A percentile compares a stretch with the other conserved stretches of the same genome.
These are phyloP conservation scores for Penstemon davidsonii DNA, from an alignment of 257 asterid genomes.

Conservation along the genomic window DNA sequence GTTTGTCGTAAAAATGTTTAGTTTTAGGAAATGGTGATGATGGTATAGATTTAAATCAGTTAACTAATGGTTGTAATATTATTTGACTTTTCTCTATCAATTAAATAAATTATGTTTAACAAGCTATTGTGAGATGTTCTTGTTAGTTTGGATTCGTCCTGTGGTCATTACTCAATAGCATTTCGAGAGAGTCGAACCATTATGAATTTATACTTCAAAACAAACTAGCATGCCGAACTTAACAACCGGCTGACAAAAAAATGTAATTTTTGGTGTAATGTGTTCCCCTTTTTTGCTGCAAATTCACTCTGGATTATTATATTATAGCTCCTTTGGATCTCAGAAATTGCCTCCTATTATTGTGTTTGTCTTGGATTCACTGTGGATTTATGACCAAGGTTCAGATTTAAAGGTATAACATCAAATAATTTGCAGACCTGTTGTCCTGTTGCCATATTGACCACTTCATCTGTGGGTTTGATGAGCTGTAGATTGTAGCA, in stretches of 20 bases:
- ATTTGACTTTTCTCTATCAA: not conserved
- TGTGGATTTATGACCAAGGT: constrained; percentile 18
- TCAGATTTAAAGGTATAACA: constrained; percentile 22
- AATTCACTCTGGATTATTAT: constrained; percentile 13
- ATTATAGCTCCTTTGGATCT: not conserved
- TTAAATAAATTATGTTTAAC: not conserved
- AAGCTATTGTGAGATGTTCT: constrained; percentile 3
- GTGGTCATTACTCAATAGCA: not conserved
- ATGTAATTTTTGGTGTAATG: not conserved
- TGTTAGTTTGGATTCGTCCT: constrained; percentile 6
- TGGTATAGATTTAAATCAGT: constrained; percentile 16
- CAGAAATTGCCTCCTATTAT: constrained; percentile 11
- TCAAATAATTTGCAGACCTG: constrained; percentile 40
- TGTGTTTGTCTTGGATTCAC: constrained; percentile 3
- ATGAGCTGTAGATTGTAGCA: constrained; percentile 25
- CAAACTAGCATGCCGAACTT: no score
- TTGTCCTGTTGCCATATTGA: constrained; percentile 34
- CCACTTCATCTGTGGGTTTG: constrained; percentile 24
- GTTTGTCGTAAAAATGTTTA: constrained; percentile 19
- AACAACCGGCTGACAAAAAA: constrained; percentile 15
- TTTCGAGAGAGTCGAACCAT: no score
- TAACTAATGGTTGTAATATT: constrained; percentile 2
- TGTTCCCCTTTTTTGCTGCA: constrained; percentile 1
- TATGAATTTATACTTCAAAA: no score
- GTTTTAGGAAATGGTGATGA: not conserved